Conservation (phyloP, 2,329 filamentous ascomycete species). For the Talaromyces sp. region DNA sequence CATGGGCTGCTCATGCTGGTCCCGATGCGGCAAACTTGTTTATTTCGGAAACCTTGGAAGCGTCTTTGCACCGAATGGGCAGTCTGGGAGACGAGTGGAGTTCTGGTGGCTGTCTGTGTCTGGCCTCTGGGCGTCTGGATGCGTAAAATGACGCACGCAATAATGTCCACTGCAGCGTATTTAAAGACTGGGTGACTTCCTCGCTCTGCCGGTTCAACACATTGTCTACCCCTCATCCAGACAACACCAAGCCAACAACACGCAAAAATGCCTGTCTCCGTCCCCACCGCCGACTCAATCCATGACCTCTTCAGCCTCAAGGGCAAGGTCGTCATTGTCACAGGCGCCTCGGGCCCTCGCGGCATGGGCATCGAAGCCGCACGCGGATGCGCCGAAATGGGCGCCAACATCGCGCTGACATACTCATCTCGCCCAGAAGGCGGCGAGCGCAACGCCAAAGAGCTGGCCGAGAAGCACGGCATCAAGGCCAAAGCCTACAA, state of each 20-base stretch:
- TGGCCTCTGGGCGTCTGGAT: background rate
- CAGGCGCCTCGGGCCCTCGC: conserved; percentile 52
- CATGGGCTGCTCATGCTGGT: background rate
- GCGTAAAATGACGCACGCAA: background rate
- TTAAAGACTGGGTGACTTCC: background rate
- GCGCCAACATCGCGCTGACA: conserved; percentile 61
- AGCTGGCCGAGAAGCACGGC: conserved; percentile 54
- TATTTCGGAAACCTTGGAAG: background rate
- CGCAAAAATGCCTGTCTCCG: conserved; percentile 30
- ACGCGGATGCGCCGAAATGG: conserved; percentile 59
- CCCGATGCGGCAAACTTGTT: background rate
- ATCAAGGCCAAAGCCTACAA: conserved; percentile 65
- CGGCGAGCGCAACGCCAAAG: conserved; percentile 60
- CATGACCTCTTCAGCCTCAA: conserved; percentile 43
- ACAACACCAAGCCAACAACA: background rate
- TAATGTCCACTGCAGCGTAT: background rate
- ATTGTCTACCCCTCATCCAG: background rate
- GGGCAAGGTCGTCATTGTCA: conserved; percentile 43
- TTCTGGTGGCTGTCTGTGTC: background rate
- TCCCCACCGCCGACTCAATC: conserved; percentile 29
- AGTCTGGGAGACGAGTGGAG: background rate
- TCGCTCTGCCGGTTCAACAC: background rate
- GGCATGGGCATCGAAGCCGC: conserved; percentile 64
- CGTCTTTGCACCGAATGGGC: background rate
- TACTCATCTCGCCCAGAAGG: conserved; percentile 57